A percentile compares a stretch with the other conserved stretches of the same genome.
Conservation (phyloP, 768 basidiomycete species). For the Psilocybe azurescens region DNA sequence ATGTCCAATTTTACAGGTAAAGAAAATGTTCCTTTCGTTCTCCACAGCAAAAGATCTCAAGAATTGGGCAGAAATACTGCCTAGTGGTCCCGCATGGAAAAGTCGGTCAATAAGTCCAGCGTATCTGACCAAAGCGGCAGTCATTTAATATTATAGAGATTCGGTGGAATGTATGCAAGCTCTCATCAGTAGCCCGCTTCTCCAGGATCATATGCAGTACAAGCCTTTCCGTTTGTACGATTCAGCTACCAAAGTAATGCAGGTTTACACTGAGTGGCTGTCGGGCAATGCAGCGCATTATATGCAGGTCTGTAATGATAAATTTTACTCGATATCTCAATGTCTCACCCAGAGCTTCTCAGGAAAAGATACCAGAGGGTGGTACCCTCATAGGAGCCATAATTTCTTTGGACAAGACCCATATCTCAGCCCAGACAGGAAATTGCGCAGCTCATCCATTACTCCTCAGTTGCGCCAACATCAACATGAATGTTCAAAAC, state of each 20-base stretch:
- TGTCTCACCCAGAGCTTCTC: slow-evolving; percentile 9
- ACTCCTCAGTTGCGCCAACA: slow-evolving; percentile 36
- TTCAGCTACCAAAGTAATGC: slow-evolving; percentile 13
- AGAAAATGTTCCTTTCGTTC: too few species aligned
- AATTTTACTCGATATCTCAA: not conserved
- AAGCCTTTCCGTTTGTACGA: too few species aligned
- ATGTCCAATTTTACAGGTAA: too few species aligned
- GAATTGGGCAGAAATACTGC: too few species aligned
- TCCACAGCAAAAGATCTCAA: too few species aligned
- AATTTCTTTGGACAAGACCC: slow-evolving; percentile 37
- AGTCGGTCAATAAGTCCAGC: too few species aligned
- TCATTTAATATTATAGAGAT: too few species aligned
- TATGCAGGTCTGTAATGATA: slow-evolving; percentile 26
- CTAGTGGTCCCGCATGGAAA: too few species aligned
- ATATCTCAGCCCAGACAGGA: slow-evolving; percentile 35
- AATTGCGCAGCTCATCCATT: slow-evolving; percentile 35
- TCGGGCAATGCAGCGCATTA: slow-evolving; percentile 22
- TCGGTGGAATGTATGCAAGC: too few species aligned
- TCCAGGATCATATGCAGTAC: too few species aligned
- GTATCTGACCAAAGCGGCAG: too few species aligned
- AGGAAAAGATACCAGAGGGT: slow-evolving; percentile 23
- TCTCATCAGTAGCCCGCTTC: too few species aligned
- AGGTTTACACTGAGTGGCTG: slow-evolving; percentile 25
- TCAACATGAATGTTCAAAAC: slow-evolving; percentile 31
- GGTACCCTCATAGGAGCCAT: slow-evolving; percentile 35